phyloP scores from a whole-genome alignment of 2,329 filamentous ascomycete species.

The Botrytis cinerea region DNA sequence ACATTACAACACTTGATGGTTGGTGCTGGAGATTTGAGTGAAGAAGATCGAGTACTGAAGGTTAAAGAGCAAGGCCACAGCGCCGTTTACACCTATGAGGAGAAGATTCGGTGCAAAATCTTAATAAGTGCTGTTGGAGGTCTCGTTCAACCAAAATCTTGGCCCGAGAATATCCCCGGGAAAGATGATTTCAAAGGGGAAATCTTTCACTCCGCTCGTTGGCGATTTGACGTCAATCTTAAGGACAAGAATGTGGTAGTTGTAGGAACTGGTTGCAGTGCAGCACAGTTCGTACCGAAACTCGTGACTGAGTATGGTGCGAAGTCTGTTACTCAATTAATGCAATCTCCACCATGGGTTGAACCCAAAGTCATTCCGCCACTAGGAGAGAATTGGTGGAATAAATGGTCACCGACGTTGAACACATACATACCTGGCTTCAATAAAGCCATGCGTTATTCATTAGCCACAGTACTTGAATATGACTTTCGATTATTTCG shows the following conservation, averaged over 20 bases:
- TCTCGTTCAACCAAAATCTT: constrained; percentile 55
- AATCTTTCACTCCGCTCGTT: constrained; percentile 59
- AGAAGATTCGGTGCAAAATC: constrained; percentile 55
- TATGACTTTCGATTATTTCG: constrained; percentile 52
- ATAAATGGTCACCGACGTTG: constrained; percentile 49
- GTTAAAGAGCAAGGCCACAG: constrained; percentile 47
- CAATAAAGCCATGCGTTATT: constrained; percentile 45
- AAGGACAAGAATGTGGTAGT: constrained; percentile 58
- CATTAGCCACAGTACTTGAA: constrained; percentile 47
- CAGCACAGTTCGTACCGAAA: constrained; percentile 57
- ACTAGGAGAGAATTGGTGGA: constrained; percentile 46
- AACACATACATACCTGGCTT: constrained; percentile 52
- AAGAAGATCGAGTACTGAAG: constrained; percentile 48
- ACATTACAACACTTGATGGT: constrained; percentile 51
- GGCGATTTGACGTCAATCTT: constrained; percentile 55
- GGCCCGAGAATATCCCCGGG: constrained; percentile 53
- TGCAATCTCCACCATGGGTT: constrained; percentile 60
- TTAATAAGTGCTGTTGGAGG: constrained; percentile 57
- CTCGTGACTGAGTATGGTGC: constrained; percentile 48
- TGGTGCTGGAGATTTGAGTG: constrained; percentile 56
- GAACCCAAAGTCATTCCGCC: constrained; percentile 46
- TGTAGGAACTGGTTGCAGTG: constrained; percentile 59
- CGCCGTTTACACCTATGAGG: constrained; percentile 52
- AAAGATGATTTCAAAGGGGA: constrained; percentile 55
- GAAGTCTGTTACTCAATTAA: constrained; percentile 60